Evolutionary conservation across 768 basidiomycete species (phyloP).

Genomic region (Lentinula raphanica): DNA sequence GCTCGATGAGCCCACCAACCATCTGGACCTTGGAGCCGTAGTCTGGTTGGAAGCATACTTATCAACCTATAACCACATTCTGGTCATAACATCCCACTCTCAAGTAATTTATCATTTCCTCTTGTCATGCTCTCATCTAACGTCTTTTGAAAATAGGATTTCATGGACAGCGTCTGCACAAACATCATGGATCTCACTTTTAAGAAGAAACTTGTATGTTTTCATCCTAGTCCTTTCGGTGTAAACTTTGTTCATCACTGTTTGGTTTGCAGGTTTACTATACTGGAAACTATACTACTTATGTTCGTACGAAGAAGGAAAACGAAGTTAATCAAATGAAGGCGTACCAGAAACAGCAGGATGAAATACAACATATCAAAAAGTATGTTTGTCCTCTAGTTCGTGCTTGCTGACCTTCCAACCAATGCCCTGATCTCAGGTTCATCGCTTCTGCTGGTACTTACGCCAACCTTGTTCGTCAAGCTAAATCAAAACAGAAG

Average conservation of each 20-base stretch:
- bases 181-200: slow-evolving; percentile 95
- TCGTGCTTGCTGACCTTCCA: neutral
- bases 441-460: slow-evolving; percentile 99
- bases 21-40: slow-evolving; percentile 94
- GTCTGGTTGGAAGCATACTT: slow-evolving; percentile 99
- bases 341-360: slow-evolving; percentile 97
- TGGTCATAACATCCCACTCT: slow-evolving; percentile 97
- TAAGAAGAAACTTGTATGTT: slow-evolving; percentile 91
- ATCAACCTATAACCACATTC: slow-evolving; percentile 96
- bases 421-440: slow-evolving; percentile 28
- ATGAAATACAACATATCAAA: slow-evolving; percentile 97
- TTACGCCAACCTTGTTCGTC: slow-evolving; percentile 96
- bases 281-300: slow-evolving; percentile 95
- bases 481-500: slow-evolving; percentile 99
- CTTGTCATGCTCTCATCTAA: slow-evolving; percentile 89
- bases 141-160: slow-evolving; percentile 51
- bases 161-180: slow-evolving; percentile 67
- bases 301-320: slow-evolving; percentile 92
- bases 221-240: slow-evolving; percentile 94
- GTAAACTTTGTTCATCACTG: slow-evolving; percentile 82
- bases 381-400: slow-evolving; percentile 49
- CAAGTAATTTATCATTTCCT: slow-evolving; percentile 92
- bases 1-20: slow-evolving; percentile 90
- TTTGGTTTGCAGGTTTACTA: slow-evolving; percentile 99
- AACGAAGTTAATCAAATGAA: slow-evolving; percentile 99